Evolutionary conservation across 805 yeast species (phyloP).

Genomic region (Pichia manshurica): DNA sequence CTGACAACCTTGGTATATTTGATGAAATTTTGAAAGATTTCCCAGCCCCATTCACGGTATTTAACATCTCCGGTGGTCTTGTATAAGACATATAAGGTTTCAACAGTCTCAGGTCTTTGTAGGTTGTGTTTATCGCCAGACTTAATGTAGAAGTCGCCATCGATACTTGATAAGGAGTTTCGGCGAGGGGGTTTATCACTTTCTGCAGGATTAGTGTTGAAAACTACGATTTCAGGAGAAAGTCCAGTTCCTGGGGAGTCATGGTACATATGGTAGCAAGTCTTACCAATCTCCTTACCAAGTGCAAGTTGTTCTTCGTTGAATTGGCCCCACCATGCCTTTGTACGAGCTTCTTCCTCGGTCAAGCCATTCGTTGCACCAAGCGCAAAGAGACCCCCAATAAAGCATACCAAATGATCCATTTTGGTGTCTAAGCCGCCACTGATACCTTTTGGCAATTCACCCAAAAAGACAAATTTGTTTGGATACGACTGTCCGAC

Average conservation of each 20-base stretch:
- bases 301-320: constrained; percentile 60
- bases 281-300: constrained; percentile 68
- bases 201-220: constrained; percentile 39
- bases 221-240: constrained; percentile 84
- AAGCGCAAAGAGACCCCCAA: constrained; percentile 81
- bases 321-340: constrained; percentile 49
- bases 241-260: constrained; percentile 68
- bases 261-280: constrained; percentile 82
- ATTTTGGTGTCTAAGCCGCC: constrained; percentile 62
- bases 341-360: constrained; percentile 47
- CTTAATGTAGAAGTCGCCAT: constrained; percentile 48
- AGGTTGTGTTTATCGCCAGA: constrained; percentile 73
- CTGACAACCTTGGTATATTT: constrained; percentile 49
- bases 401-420: constrained; percentile 91
- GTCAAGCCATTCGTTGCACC: constrained; percentile 82
- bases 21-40: constrained; percentile 67
- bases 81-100: constrained; percentile 74
- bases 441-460: constrained; percentile 61
- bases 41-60: constrained; percentile 87
- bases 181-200: no score
- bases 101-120: constrained; percentile 93
- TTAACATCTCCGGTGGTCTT: constrained; percentile 74
- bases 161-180: not conserved
- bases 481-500: constrained; percentile 56
- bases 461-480: constrained; percentile 68